A percentile compares a stretch with the other conserved stretches of the same genome.
Conservation (phyloP, 768 basidiomycete genomes). For the Tulasnella sp. region DNA sequence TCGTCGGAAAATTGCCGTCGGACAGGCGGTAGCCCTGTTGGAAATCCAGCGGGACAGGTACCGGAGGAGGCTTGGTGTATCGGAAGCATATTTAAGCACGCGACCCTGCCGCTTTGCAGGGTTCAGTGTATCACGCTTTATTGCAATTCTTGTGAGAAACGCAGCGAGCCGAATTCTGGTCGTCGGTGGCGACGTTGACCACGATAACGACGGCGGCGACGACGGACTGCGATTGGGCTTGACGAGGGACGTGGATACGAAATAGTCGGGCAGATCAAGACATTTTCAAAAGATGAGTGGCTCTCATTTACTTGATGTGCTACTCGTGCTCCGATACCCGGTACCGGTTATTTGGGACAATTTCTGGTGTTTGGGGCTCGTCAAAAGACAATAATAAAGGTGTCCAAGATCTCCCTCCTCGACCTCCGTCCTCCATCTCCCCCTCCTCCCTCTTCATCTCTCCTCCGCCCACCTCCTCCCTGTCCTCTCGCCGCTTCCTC, state of each 20-base stretch:
- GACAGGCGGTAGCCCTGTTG: background rate
- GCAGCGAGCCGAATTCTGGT: background rate
- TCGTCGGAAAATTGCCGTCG: background rate
- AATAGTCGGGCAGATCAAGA: background rate
- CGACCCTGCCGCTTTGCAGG: background rate
- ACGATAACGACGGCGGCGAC: background rate
- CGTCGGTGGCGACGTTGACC: background rate
- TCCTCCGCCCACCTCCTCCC: constrained; percentile 3
- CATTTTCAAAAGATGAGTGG: too few species aligned
- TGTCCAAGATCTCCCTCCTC: background rate
- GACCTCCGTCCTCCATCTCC: background rate
- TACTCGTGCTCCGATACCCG: too few species aligned
- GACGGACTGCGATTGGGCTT: background rate
- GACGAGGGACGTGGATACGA: background rate
- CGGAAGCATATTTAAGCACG: background rate
- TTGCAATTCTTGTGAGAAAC: background rate
- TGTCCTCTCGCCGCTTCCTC: background rate
- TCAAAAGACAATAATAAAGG: background rate
- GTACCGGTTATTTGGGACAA: background rate
- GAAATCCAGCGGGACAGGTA: background rate
- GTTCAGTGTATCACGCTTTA: background rate
- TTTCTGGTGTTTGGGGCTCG: background rate
- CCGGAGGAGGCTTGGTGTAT: background rate
- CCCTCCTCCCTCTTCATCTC: background rate
- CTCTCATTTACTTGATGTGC: too few species aligned